A percentile compares a stretch with the other conserved stretches of the same genome.
These are phyloP conservation scores for Neurospora tetraspora DNA, from an alignment of 495 filamentous ascomycete species.

Conservation along the genomic window DNA sequence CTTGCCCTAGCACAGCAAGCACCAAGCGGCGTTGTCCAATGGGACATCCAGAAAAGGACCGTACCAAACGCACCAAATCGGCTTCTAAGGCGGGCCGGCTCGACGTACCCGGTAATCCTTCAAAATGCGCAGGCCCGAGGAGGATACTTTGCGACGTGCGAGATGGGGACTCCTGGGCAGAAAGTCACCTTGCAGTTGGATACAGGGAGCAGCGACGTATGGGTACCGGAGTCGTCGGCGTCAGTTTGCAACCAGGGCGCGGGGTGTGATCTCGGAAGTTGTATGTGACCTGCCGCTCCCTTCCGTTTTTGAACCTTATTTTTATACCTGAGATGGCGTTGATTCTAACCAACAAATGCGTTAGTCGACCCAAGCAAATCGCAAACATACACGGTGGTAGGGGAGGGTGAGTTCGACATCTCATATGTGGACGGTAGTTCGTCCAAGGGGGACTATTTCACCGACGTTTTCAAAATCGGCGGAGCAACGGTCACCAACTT, in stretches of 20 bases:
- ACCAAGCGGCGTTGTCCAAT: slow-evolving; percentile 29
- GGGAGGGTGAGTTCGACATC: slow-evolving; percentile 65
- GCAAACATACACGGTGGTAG: slow-evolving; percentile 56
- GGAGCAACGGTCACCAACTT: slow-evolving; percentile 53
- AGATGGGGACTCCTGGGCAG: slow-evolving; percentile 62
- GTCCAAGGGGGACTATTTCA: slow-evolving; percentile 70
- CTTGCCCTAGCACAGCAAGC: slow-evolving; percentile 19
- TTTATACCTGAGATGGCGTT: not conserved
- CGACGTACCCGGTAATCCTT: slow-evolving; percentile 28
- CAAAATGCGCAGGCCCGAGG: slow-evolving; percentile 33
- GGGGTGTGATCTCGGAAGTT: slow-evolving; percentile 34
- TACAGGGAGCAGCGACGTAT: slow-evolving; percentile 85
- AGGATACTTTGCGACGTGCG: slow-evolving; percentile 61
- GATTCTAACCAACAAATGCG: slow-evolving; percentile 10
- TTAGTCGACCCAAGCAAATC: slow-evolving; percentile 54
- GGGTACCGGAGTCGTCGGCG: slow-evolving; percentile 60
- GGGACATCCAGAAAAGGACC: slow-evolving; percentile 27
- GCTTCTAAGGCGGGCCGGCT: slow-evolving; percentile 21
- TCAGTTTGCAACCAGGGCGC: slow-evolving; percentile 42
- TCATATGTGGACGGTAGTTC: slow-evolving; percentile 75
- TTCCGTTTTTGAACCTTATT: not conserved
- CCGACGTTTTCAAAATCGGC: slow-evolving; percentile 66
- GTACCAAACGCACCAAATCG: slow-evolving; percentile 6
- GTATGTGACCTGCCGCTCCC: slow-evolving; percentile 22
- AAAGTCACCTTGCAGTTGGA: slow-evolving; percentile 60